A percentile compares a stretch with the other conserved stretches of the same genome.
Evolutionary conservation across 2,329 filamentous ascomycete species (phyloP).

Genomic region (Aspergillus spinulosporus): DNA sequence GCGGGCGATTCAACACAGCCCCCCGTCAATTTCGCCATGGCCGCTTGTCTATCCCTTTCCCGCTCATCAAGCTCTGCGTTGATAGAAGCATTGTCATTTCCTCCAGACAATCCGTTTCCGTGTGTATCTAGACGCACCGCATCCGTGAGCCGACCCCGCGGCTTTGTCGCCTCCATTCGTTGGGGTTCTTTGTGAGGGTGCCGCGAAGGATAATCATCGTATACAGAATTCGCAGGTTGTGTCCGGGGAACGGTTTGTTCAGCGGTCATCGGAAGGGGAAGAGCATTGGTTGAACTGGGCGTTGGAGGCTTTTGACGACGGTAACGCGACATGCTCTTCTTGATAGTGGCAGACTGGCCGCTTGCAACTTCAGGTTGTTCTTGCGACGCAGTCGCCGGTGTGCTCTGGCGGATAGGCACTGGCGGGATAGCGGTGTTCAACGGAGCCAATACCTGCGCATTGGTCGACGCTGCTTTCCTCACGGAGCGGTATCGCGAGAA

Average conservation of each 20-base stretch:
- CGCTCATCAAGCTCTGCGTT: slow-evolving; percentile 22
- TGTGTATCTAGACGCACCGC: slow-evolving; percentile 11
- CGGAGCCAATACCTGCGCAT: slow-evolving; percentile 28
- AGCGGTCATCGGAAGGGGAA: slow-evolving; percentile 15
- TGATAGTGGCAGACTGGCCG: slow-evolving; percentile 24
- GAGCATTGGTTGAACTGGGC: slow-evolving; percentile 14
- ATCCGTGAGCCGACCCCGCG: slow-evolving; percentile 5
- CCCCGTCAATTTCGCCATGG: slow-evolving; percentile 39
- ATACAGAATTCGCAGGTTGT: background rate
- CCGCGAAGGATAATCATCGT: slow-evolving; percentile 1
- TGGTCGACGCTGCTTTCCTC: slow-evolving; percentile 44
- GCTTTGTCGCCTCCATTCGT: background rate
- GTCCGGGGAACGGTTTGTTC: slow-evolving; percentile 12
- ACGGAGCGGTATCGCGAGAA: slow-evolving; percentile 62
- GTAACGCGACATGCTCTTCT: slow-evolving; percentile 39
- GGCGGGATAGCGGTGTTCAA: slow-evolving; percentile 16
- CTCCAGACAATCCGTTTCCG: slow-evolving; percentile 7
- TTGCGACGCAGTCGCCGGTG: slow-evolving; percentile 17
- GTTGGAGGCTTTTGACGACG: slow-evolving; percentile 29
- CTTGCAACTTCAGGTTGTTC: slow-evolving; percentile 1
- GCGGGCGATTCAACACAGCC: slow-evolving; percentile 15
- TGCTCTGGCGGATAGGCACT: slow-evolving; percentile 22
- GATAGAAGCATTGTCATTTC: background rate
- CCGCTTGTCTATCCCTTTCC: slow-evolving; percentile 32
- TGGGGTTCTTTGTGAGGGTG: slow-evolving; percentile 1